phyloP scores from a whole-genome alignment of 2,329 filamentous ascomycete genomes.

The Karstenula rhodostoma region DNA sequence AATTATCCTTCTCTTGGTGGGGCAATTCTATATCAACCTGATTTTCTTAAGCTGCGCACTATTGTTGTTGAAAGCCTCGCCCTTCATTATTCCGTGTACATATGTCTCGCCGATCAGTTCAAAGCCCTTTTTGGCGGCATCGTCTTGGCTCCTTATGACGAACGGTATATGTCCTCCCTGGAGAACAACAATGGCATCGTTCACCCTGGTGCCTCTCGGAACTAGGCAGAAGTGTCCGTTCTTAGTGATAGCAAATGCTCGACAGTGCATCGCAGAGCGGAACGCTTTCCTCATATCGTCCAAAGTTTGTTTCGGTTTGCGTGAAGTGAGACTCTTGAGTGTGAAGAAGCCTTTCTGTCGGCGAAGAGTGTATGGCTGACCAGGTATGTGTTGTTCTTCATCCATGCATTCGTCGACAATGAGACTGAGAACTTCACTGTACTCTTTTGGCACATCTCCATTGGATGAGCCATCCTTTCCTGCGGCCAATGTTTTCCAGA shows the following conservation, averaged over 20 bases:
- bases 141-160: slow-evolving; percentile 17
- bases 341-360: slow-evolving; percentile 31
- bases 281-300: slow-evolving; percentile 27
- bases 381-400: slow-evolving; percentile 25
- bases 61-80: slow-evolving; percentile 16
- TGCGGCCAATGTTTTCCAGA: slow-evolving; percentile 31
- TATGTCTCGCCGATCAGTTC: slow-evolving; percentile 34
- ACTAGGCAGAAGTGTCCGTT: slow-evolving; percentile 34
- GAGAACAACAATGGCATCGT: slow-evolving; percentile 30
- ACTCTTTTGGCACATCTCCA: slow-evolving; percentile 23
- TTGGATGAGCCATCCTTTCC: slow-evolving; percentile 28
- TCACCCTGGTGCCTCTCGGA: slow-evolving; percentile 24
- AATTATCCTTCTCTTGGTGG: neutral
- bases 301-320: slow-evolving; percentile 25
- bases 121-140: neutral
- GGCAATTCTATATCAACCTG: neutral
- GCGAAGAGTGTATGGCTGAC: slow-evolving; percentile 30
- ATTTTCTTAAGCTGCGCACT: neutral
- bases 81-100: slow-evolving; percentile 35
- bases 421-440: slow-evolving; percentile 34
- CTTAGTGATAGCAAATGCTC: slow-evolving; percentile 31
- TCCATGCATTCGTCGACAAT: slow-evolving; percentile 29
- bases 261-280: slow-evolving; percentile 27
- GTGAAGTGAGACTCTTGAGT: slow-evolving; percentile 26
- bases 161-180: slow-evolving; percentile 32